Evolutionary conservation across 2,329 filamentous ascomycete genomes (phyloP).

Genomic region (Orbilia ellipsospora): DNA sequence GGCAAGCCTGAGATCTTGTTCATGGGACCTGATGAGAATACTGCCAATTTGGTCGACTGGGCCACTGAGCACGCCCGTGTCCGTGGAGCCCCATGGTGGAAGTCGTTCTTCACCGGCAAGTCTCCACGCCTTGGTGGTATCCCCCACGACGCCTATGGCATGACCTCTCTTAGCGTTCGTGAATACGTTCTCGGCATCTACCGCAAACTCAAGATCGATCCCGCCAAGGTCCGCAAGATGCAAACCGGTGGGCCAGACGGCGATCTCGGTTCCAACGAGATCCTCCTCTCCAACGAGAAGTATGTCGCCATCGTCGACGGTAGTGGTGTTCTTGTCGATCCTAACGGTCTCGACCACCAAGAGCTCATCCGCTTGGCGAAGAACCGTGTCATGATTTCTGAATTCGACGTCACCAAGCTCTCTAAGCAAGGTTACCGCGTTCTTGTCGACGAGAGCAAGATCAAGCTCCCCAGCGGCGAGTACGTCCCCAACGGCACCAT

Average conservation of each 20-base stretch:
- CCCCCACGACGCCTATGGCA: constrained; percentile 93
- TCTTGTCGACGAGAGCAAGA: constrained; percentile 87
- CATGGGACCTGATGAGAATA: constrained; percentile 99
- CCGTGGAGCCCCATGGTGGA: constrained; percentile 97
- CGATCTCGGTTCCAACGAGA: constrained; percentile 97
- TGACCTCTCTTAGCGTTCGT: constrained; percentile 96
- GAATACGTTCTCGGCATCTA: constrained; percentile 98
- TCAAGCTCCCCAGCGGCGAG: constrained; percentile 89
- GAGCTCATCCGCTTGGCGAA: constrained; percentile 88
- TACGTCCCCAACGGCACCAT: constrained; percentile 87
- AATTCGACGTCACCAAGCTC: constrained; percentile 86
- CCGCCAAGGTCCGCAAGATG: constrained; percentile 86
- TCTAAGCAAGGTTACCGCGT: constrained; percentile 90
- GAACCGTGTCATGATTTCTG: constrained; percentile 85
- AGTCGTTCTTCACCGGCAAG: constrained; percentile 99
- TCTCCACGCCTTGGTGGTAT: constrained; percentile 95
- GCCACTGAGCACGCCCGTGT: constrained; percentile 92
- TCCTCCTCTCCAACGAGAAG: constrained; percentile 93
- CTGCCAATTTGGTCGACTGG: constrained; percentile 96
- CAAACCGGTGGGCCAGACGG: constrained; percentile 98
- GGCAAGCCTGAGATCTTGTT: constrained; percentile 97
- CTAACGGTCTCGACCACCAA: constrained; percentile 83
- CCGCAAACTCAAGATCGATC: constrained; percentile 91
- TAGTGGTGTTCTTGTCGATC: constrained; percentile 91
- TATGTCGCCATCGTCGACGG: constrained; percentile 97